phyloP scores from a whole-genome alignment of 306 rosid genomes.

The Acacia crassicarpa region DNA sequence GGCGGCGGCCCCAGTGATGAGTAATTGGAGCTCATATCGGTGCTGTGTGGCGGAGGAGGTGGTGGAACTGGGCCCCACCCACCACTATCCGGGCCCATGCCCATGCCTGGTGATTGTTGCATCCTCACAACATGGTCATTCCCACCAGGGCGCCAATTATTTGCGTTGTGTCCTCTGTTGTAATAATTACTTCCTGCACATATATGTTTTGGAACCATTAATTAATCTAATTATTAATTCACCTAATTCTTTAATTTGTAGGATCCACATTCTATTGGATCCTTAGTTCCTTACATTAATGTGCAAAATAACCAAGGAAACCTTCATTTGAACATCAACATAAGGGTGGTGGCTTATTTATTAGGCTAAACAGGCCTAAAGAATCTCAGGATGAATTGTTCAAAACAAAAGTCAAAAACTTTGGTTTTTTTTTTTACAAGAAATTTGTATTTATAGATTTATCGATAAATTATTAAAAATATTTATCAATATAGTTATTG shows the following conservation, averaged over 20 bases:
- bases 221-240: not conserved
- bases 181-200: conserved; percentile 32
- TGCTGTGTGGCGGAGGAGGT: conserved; percentile 37
- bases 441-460: not conserved
- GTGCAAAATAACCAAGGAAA: not conserved
- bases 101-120: conserved; percentile 27
- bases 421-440: not conserved
- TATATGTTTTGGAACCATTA: not conserved
- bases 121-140: conserved; percentile 62
- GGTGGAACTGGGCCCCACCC: conserved; percentile 58
- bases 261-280: not conserved
- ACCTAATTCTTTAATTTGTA: not conserved
- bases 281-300: not conserved
- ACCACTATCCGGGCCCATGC: conserved; percentile 23
- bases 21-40: conserved; percentile 52
- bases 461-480: not conserved
- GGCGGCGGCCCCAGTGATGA: conserved; percentile 53
- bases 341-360: not conserved
- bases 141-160: conserved; percentile 41
- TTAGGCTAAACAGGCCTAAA: not conserved
- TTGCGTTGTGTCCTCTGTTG: conserved; percentile 37
- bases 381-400: not conserved
- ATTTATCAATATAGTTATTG: not conserved
- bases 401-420: not conserved
- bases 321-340: not conserved